phyloP scores from a whole-genome alignment of 2,329 filamentous ascomycete genomes.

The Graphilbum ipis-grandicollis region DNA sequence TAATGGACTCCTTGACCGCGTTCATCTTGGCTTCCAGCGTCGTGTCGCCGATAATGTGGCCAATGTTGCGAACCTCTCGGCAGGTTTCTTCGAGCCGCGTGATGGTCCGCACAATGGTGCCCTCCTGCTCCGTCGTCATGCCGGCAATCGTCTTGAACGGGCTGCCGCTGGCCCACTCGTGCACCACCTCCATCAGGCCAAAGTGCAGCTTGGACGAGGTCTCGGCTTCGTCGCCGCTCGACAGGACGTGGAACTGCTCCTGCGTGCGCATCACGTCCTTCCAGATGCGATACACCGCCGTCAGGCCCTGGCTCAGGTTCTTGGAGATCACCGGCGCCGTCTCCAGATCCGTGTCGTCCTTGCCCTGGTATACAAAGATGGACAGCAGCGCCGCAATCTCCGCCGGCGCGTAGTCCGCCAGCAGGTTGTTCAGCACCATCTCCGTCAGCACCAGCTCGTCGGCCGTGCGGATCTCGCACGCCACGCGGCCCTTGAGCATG shows the following conservation, averaged over 20 bases:
- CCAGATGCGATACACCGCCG: conserved; percentile 74
- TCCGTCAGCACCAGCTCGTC: conserved; percentile 94
- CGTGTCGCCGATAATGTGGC: conserved; percentile 86
- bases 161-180: conserved; percentile 97
- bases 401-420: conserved; percentile 86
- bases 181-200: conserved; percentile 91
- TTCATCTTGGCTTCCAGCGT: conserved; percentile 93
- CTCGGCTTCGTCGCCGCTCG: conserved; percentile 76
- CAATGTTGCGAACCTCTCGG: conserved; percentile 92
- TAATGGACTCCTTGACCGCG: conserved; percentile 91
- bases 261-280: conserved; percentile 88
- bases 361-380: conserved; percentile 94
- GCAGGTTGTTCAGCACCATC: conserved; percentile 87
- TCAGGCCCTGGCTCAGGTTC: conserved; percentile 64
- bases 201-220: conserved; percentile 79
- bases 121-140: conserved; percentile 89
- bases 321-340: conserved; percentile 64
- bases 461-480: conserved; percentile 93
- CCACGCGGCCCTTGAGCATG: conserved; percentile 93
- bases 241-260: conserved; percentile 78
- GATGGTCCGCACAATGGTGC: conserved; percentile 91
- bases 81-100: conserved; percentile 91
- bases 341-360: conserved; percentile 42
- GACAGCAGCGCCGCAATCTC: conserved; percentile 92
- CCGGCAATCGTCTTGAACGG: conserved; percentile 96